phyloP scores from a whole-genome alignment of 441 rosid genomes.

The Syzygium syzygioides region DNA sequence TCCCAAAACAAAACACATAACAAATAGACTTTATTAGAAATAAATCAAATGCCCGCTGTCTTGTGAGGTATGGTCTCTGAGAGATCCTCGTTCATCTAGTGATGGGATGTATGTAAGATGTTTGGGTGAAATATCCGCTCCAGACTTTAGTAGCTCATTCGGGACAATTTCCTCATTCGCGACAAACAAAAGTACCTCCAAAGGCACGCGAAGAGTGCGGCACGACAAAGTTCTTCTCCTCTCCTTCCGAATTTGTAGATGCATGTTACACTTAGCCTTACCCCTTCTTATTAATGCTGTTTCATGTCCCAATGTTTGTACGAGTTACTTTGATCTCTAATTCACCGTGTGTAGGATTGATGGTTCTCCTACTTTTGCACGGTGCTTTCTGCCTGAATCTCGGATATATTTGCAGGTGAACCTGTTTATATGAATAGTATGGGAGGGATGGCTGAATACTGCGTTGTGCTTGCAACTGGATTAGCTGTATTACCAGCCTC shows the following conservation, averaged over 20 bases:
- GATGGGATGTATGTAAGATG: too few species aligned
- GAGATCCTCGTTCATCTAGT: too few species aligned
- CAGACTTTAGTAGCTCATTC: too few species aligned
- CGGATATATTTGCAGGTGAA: constrained; percentile 39
- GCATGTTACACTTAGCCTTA: background rate
- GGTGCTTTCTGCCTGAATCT: background rate
- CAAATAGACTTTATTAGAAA: too few species aligned
- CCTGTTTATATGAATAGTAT: constrained; percentile 96
- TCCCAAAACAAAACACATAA: too few species aligned
- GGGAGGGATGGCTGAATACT: constrained; percentile 99
- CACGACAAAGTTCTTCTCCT: background rate
- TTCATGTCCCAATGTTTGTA: background rate
- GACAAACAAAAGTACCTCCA: too few species aligned
- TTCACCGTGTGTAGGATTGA: background rate
- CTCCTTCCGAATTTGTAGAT: background rate
- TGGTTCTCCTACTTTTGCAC: background rate
- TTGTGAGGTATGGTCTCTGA: too few species aligned
- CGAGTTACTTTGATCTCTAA: background rate
- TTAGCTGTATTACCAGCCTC: constrained; percentile 57
- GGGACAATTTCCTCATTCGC: too few species aligned
- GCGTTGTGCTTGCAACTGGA: constrained; percentile 74
- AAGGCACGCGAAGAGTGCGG: too few species aligned
- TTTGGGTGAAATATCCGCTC: too few species aligned
- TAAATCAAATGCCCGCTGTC: too few species aligned
- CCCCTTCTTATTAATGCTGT: constrained; percentile 4